Conservation (phyloP, 2,329 filamentous ascomycete species). For the Penicillium sp. region DNA sequence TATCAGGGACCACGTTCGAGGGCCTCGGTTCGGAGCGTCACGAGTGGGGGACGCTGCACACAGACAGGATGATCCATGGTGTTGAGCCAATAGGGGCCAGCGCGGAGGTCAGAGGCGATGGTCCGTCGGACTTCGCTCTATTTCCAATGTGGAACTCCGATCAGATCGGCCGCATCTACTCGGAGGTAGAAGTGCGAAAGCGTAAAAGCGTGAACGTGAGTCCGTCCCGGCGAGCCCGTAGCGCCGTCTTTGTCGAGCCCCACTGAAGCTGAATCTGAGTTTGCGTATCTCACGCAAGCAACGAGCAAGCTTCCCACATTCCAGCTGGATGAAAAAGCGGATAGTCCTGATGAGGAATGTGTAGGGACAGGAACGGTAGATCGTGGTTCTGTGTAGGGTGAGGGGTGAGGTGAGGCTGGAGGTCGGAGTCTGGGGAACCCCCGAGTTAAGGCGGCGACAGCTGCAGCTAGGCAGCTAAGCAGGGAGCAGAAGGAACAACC, state of each 20-base stretch:
- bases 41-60: conserved; percentile 1
- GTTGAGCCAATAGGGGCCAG: conserved; percentile 9
- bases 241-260: background rate
- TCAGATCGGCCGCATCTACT: conserved; percentile 7
- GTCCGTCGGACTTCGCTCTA: conserved; percentile 12
- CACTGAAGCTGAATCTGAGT: background rate
- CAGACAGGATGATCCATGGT: conserved; percentile 10
- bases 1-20: conserved; percentile 3
- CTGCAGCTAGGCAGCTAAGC: background rate
- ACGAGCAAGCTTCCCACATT: background rate
- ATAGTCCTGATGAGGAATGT: background rate
- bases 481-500: too few relatives aligned
- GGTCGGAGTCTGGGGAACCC: background rate
- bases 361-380: background rate
- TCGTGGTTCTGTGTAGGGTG: background rate
- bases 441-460: background rate
- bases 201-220: too few relatives aligned
- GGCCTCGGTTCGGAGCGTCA: conserved; percentile 2
- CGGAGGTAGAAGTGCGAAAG: background rate
- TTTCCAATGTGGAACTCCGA: conserved; percentile 14
- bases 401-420: too few relatives aligned
- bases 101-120: conserved; percentile 12
- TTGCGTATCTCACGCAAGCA: background rate
- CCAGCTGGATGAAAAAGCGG: background rate
- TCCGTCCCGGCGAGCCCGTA: background rate